phyloP scores from a whole-genome alignment of 116 monocot genomes.

The Zostera marina region DNA sequence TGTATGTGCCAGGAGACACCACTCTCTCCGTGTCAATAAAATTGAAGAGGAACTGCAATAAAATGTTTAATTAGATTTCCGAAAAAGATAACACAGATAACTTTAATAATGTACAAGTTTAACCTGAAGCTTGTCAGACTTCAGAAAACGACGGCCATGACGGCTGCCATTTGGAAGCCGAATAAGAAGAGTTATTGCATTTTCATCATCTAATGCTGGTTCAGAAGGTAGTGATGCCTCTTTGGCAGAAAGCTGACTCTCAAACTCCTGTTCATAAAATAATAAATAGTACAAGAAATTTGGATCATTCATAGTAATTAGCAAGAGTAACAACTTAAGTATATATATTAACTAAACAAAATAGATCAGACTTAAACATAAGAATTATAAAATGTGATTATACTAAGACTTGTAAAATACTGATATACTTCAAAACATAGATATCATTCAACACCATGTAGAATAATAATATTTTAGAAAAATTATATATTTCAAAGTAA shows the following conservation, averaged over 20 bases:
- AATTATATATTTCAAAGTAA: too few species aligned
- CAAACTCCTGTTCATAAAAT: conserved; percentile 37
- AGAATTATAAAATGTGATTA: neutral
- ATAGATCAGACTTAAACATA: neutral
- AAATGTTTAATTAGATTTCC: neutral
- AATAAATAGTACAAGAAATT: neutral
- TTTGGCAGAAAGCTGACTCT: conserved; percentile 71
- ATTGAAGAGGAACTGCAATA: conserved; percentile 78
- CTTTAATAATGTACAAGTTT: neutral
- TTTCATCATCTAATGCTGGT: conserved; percentile 61
- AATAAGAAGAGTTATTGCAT: conserved; percentile 67
- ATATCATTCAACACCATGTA: too few species aligned
- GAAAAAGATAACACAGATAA: neutral
- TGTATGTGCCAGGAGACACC: conserved; percentile 75
- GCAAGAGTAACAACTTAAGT: neutral
- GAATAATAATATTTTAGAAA: too few species aligned
- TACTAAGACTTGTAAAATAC: too few species aligned
- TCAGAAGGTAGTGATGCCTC: conserved; percentile 75
- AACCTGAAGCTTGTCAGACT: conserved; percentile 92
- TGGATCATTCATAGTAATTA: neutral
- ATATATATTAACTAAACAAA: neutral
- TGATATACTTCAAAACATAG: too few species aligned
- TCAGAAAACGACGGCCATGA: conserved; percentile 72
- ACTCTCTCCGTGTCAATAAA: conserved; percentile 64
- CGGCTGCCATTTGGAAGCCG: conserved; percentile 93